Base-by-base conservation (phyloP, 768 basidiomycete genomes). In the Russula ochroleuca region DNA sequence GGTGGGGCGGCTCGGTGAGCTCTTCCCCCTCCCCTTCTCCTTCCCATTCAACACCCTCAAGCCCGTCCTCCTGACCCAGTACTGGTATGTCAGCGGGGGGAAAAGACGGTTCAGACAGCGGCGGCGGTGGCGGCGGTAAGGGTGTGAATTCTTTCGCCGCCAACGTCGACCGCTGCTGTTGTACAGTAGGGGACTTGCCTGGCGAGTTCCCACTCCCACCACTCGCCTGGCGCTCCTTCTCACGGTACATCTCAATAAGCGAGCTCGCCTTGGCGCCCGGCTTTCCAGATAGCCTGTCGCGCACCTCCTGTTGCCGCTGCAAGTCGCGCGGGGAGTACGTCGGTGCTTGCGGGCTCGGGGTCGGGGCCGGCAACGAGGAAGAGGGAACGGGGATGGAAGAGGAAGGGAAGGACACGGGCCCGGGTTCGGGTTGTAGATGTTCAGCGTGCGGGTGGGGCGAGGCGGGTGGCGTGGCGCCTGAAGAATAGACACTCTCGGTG, bases 161-260 rank as follows among this genome's bases (percentile, higher is more conserved):
- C n/a, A 25, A 7, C 14, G 51, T 23, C n/a, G 41, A 7, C 6
- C 37, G 54, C 21, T 38, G 71, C 55, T 57, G 19, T n/a, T 57
- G 10, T 33, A 33, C 17, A 38, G 8, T 17, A 5, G 59, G 10
- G 1, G 38, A 75, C 61, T 77, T 79, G 11, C 72, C 69, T 3
- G 70, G 64, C 49, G 70, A 48, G 31, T 54, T 25, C 21, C 13
- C 6, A n/a, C 23, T 28, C 3, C 13, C 13, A 21, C 23, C 19
- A 10, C 61, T 59, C 78, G 81, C 69, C 80, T 43, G 45, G 10
- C 67, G 67, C 15, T 83, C 78, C 85, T 88, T 70, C 75, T 92
- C 87, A 56, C 89, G 83, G 69, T 91, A 93, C 88, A 93, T 88
- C 73, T 92, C 89, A 68, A 92, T 93, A 56, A 93, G 78, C 1